Base-by-base conservation (phyloP, 2,329 filamentous ascomycete genomes). In the Ilyonectria mors-panacis region DNA sequence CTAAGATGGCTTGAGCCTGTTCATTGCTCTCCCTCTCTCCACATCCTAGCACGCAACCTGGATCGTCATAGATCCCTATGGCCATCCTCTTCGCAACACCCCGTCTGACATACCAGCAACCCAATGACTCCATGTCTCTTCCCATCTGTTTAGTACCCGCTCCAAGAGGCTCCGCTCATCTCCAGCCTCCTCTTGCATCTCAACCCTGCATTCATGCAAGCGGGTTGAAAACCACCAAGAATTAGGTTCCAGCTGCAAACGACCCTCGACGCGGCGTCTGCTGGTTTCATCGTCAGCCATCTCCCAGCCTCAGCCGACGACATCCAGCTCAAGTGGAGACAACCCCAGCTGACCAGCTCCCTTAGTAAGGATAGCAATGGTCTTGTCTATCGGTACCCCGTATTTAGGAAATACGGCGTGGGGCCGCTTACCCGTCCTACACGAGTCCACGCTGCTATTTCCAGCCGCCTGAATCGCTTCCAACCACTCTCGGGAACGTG, bases 391-490 rank as follows among this genome's bases (percentile, higher is more conserved):
- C 15, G 39, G 15, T 23, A 47, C 10, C 61, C 61, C 61, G 61
- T 64, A 64, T 64, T 54, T 58, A 30, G 47, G 55, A 53, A 64
- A 45, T 64, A 35, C 21, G 21, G 21, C 48, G 51, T 19, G 56
- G 51, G 44, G 21, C 59, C 23, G 54, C 59, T 15, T 23, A 47
- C 35, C 54, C 48, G 50, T 37, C 61, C 26, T 26, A 26, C 23
- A 26, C 26, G 26, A 26, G 26, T 17, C 23, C 23, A 39, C 23
- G 35, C 30, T 39, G 39, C 55, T 59, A 54, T 54, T 59, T 48
- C 37, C 48, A 54, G 62, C 55, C 47, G 47, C 33, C n/a, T n/a
- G 23, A 53, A 53, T 54, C 58, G 44, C 51, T 39, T 48, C 37
- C 48, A 47, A 57, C 55, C 47, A 39, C 19, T 35, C 50, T 21